phyloP scores from a whole-genome alignment of 2,329 filamentous ascomycete species.

The Pyrenochaeta sp. region DNA sequence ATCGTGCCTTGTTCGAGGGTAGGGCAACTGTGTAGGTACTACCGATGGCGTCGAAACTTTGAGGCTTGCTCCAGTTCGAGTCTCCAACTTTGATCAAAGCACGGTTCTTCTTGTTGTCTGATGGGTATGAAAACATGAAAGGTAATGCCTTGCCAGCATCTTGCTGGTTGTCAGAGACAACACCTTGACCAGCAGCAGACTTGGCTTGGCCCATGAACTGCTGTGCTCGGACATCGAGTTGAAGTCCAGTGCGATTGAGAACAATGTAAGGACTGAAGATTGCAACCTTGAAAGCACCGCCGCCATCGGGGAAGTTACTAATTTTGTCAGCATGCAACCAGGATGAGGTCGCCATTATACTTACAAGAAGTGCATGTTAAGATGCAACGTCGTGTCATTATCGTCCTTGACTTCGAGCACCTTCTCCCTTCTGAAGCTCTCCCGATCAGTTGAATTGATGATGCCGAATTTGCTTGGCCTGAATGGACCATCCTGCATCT shows the following conservation, averaged over 20 bases:
- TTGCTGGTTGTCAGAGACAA: conserved; percentile 62
- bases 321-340: conserved; percentile 17
- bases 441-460: conserved; percentile 86
- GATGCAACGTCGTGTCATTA: conserved; percentile 76
- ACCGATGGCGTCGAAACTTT: conserved; percentile 97
- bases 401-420: conserved; percentile 83
- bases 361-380: conserved; percentile 89
- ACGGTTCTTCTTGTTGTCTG: conserved; percentile 89
- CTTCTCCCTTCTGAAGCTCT: conserved; percentile 87
- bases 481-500: conserved; percentile 96
- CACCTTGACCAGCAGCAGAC: conserved; percentile 81
- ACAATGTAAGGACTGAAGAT: conserved; percentile 95
- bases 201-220: conserved; percentile 84
- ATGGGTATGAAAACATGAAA: conserved; percentile 94
- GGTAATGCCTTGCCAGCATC: conserved; percentile 78
- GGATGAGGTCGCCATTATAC: conserved; percentile 12
- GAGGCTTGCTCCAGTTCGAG: conserved; percentile 94
- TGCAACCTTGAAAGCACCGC: conserved; percentile 94
- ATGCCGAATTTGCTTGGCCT: conserved; percentile 96
- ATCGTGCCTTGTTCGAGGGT: conserved; percentile 71
- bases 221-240: conserved; percentile 87
- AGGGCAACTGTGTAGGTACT: conserved; percentile 89
- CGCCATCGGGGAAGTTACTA: conserved; percentile 81
- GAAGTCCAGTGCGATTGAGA: conserved; percentile 91
- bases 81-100: conserved; percentile 86